Evolutionary conservation across 768 basidiomycete genomes (phyloP).

Genomic region (Vishniacozyma victoriae): DNA sequence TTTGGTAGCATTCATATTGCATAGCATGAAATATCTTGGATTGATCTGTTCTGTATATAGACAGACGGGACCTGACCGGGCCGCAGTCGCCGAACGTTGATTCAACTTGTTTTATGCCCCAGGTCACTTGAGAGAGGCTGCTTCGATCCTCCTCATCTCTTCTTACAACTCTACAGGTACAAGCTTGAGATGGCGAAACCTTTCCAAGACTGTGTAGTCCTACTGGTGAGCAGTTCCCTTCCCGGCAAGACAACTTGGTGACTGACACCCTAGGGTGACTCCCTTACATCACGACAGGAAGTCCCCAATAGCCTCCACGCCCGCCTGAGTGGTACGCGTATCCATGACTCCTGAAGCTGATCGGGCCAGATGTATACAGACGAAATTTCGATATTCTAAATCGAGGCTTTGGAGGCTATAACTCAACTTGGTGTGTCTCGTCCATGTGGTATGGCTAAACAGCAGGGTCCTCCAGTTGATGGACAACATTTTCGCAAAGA

Average conservation of each 20-base stretch:
- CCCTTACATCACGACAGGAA: slow-evolving; percentile 14
- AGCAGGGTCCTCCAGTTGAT: slow-evolving; percentile 11
- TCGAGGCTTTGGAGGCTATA: slow-evolving; percentile 32
- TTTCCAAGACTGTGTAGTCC: neutral
- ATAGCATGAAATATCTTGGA: no score
- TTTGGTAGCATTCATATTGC: no score
- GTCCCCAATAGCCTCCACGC: slow-evolving; percentile 9
- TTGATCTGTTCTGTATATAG: no score
- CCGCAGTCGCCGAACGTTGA: no score
- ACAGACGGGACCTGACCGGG: no score
- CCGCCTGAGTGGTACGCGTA: slow-evolving; percentile 4
- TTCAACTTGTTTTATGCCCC: no score
- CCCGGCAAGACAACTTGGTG: neutral
- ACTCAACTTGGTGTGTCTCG: slow-evolving; percentile 16
- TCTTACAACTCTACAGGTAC: neutral
- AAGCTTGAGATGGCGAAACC: neutral
- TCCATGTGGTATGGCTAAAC: neutral
- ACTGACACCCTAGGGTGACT: slow-evolving; percentile 9
- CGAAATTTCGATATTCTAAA: slow-evolving; percentile 20
- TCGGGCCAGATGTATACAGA: slow-evolving; percentile 3
- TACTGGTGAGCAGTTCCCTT: neutral
- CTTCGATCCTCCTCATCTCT: no score
- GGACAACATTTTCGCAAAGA: slow-evolving; percentile 25
- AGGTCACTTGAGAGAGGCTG: no score
- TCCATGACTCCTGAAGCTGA: neutral